Percentiles rank a stretch among this genome's conserved stretches.
Conservation (phyloP, 805 yeast species). For the Barnettozyma sucrosica region DNA sequence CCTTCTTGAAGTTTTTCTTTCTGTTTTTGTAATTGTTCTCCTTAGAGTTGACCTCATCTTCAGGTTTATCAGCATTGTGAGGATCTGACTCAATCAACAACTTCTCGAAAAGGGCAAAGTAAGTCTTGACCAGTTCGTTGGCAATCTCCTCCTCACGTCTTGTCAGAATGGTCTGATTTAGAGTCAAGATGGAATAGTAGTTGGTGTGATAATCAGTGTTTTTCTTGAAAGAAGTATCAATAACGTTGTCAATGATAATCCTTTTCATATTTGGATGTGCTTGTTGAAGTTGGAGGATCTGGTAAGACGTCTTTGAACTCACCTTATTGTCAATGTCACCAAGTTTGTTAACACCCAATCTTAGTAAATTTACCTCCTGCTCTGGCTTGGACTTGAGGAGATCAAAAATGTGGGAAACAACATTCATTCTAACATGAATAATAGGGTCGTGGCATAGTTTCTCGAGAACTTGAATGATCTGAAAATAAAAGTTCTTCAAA, state of each 20-base stretch:
- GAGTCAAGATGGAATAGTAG: slow-evolving; percentile 80
- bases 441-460: slow-evolving; percentile 85
- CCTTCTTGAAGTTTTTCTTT: slow-evolving; percentile 72
- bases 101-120: slow-evolving; percentile 82
- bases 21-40: slow-evolving; percentile 52
- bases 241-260: slow-evolving; percentile 69
- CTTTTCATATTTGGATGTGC: slow-evolving; percentile 95
- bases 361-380: slow-evolving; percentile 87
- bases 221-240: slow-evolving; percentile 72
- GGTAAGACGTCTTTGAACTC: slow-evolving; percentile 80
- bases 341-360: slow-evolving; percentile 85
- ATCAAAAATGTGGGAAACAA: slow-evolving; percentile 72
- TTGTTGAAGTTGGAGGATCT: slow-evolving; percentile 73
- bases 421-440: slow-evolving; percentile 75
- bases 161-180: slow-evolving; percentile 88
- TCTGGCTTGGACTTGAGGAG: slow-evolving; percentile 84
- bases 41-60: slow-evolving; percentile 29
- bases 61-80: slow-evolving; percentile 36
- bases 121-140: slow-evolving; percentile 74
- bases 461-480: slow-evolving; percentile 72
- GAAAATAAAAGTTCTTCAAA: slow-evolving; percentile 70
- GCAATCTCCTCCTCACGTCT: slow-evolving; percentile 76
- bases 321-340: slow-evolving; percentile 93
- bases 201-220: slow-evolving; percentile 80
- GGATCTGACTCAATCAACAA: slow-evolving; percentile 64